A percentile compares a stretch with the other conserved stretches of the same genome.
Conservation (phyloP, 1,139 yeast genomes). For the Pneumocystis sp. region DNA sequence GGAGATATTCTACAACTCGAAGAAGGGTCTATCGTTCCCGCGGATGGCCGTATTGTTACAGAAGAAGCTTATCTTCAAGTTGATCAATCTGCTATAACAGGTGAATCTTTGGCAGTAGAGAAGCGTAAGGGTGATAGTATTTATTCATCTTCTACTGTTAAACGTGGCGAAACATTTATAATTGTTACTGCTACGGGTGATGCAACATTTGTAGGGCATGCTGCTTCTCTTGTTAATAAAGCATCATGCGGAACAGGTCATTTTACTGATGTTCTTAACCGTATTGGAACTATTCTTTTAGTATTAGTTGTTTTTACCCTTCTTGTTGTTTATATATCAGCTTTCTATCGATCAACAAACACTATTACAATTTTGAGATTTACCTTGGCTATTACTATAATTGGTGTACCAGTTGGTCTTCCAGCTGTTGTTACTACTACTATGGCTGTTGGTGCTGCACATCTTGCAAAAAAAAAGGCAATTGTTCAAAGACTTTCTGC, state of each 20-base stretch:
- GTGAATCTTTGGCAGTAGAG: constrained; percentile 95
- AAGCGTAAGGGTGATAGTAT: constrained; percentile 76
- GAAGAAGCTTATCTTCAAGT: constrained; percentile 83
- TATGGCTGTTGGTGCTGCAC: constrained; percentile 99
- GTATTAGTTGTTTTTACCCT: constrained; percentile 80
- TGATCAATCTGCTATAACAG: constrained; percentile 96
- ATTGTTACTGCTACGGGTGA: constrained; percentile 94
- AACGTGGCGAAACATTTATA: constrained; percentile 96
- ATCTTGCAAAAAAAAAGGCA: constrained; percentile 96
- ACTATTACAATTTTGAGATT: constrained; percentile 86
- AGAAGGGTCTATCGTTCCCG: constrained; percentile 69
- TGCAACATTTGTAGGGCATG: constrained; percentile 83
- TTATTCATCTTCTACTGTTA: constrained; percentile 90
- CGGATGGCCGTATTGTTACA: constrained; percentile 86
- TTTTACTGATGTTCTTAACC: constrained; percentile 94
- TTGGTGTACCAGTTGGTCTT: constrained; percentile 99
- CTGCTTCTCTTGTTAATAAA: constrained; percentile 92
- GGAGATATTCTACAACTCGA: constrained; percentile 68
- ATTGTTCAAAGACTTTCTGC: constrained; percentile 97
- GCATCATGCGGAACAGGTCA: constrained; percentile 92
- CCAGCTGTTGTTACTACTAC: constrained; percentile 99
- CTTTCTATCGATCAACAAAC: constrained; percentile 85
- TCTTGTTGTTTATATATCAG: constrained; percentile 81
- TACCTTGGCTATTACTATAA: constrained; percentile 86
- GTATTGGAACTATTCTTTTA: constrained; percentile 86